Percentiles rank a stretch among this genome's conserved stretches.
Evolutionary conservation across 2,329 filamentous ascomycete species (phyloP).

Genomic region (Colletotrichum brevisporum): DNA sequence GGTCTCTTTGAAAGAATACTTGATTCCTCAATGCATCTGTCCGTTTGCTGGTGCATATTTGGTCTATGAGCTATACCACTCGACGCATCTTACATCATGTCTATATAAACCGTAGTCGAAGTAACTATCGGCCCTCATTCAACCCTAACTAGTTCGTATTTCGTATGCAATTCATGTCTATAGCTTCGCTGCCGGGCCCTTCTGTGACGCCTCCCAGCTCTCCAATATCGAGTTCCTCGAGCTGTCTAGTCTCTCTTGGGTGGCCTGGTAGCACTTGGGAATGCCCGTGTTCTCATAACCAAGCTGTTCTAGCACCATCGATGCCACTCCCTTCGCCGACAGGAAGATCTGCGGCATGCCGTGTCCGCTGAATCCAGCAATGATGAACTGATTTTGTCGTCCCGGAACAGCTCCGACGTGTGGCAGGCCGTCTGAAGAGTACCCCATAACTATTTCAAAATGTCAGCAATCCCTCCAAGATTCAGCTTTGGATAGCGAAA

Average conservation of each 20-base stretch:
- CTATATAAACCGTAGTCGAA: too few relatives aligned
- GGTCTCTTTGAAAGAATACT: too few relatives aligned
- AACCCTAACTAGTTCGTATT: too few relatives aligned
- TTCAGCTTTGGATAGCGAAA: accelerated
- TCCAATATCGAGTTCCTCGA: constrained; percentile 38
- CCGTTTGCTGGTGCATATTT: too few relatives aligned
- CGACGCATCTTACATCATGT: too few relatives aligned
- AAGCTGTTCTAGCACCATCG: constrained; percentile 53
- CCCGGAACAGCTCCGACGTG: constrained; percentile 60
- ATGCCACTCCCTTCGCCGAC: constrained; percentile 54
- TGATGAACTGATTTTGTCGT: constrained; percentile 56
- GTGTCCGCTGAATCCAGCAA: constrained; percentile 65
- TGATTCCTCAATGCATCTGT: too few relatives aligned
- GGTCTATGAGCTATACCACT: too few relatives aligned
- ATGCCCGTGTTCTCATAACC: constrained; percentile 54
- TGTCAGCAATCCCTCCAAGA: constrained; percentile 15
- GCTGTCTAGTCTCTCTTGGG: constrained; percentile 45
- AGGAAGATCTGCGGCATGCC: constrained; percentile 64
- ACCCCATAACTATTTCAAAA: constrained; percentile 54
- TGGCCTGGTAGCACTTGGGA: constrained; percentile 53
- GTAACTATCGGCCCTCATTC: too few relatives aligned
- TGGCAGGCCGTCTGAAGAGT: constrained; percentile 57
- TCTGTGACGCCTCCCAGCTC: constrained; percentile 17
- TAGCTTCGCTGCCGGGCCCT: background rate
- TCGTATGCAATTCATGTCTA: background rate